Conservation (phyloP, 2,329 filamentous ascomycete species). For the Pseudogymnoascus pannorum region DNA sequence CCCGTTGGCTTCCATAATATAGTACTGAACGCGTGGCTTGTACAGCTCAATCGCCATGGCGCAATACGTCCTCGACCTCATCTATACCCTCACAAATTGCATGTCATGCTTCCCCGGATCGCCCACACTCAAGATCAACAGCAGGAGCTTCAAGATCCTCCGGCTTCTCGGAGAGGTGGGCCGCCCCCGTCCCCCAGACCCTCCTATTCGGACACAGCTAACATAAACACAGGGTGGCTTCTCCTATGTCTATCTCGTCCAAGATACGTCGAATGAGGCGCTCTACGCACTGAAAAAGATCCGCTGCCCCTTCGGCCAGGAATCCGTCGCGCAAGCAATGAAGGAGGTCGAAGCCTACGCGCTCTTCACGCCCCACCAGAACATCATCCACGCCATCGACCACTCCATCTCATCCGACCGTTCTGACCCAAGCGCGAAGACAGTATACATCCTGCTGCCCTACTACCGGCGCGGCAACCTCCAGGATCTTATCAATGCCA, state of each 20-base stretch:
- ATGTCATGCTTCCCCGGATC: slow-evolving; percentile 94
- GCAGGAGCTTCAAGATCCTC: slow-evolving; percentile 89
- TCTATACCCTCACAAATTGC: slow-evolving; percentile 91
- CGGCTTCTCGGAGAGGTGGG: slow-evolving; percentile 83
- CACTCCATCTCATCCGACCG: slow-evolving; percentile 73
- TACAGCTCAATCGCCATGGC: slow-evolving; percentile 47
- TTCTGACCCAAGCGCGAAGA: slow-evolving; percentile 66
- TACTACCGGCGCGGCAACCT: slow-evolving; percentile 95
- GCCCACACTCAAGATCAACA: slow-evolving; percentile 92
- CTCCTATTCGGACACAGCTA: neutral
- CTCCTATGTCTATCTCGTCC: slow-evolving; percentile 97
- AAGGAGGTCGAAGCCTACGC: slow-evolving; percentile 96
- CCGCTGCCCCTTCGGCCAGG: slow-evolving; percentile 92
- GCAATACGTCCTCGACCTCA: slow-evolving; percentile 76
- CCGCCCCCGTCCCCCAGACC: slow-evolving; percentile 1
- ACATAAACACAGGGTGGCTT: slow-evolving; percentile 67
- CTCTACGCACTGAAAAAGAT: slow-evolving; percentile 98
- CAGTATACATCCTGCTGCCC: slow-evolving; percentile 90
- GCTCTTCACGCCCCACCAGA: slow-evolving; percentile 72
- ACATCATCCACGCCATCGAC: slow-evolving; percentile 82
- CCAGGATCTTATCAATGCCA: slow-evolving; percentile 97
- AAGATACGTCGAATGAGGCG: slow-evolving; percentile 76
- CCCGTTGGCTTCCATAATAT: slow-evolving; percentile 13
- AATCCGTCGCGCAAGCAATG: slow-evolving; percentile 89
- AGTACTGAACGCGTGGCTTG: slow-evolving; percentile 6